A percentile compares a stretch with the other conserved stretches of the same genome.
These are phyloP conservation scores for Tilletia caries DNA, from an alignment of 1,284 basidiomycete species.

Conservation along the genomic window DNA sequence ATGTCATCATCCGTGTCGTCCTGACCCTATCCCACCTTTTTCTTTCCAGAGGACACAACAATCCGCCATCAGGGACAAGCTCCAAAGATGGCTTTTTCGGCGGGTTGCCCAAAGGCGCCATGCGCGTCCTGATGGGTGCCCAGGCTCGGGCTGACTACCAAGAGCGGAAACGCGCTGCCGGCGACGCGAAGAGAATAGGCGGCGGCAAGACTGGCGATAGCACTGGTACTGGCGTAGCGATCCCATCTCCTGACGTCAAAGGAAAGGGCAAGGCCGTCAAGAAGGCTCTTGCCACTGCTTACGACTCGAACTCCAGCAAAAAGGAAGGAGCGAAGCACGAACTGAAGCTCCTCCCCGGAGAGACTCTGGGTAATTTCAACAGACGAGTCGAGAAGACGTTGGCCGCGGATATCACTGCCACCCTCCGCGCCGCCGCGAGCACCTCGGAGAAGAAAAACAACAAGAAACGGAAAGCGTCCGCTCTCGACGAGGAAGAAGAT, in stretches of 20 bases:
- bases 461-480: slow-evolving; percentile 3
- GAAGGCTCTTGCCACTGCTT: neutral
- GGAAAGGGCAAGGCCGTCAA: neutral
- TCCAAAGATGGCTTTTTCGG: neutral
- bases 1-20: neutral
- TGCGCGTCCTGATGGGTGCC: slow-evolving; percentile 7
- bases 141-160: neutral
- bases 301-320: no score
- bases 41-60: neutral
- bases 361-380: slow-evolving; percentile 12
- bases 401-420: neutral
- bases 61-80: neutral
- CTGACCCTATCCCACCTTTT: neutral
- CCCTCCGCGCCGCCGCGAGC: neutral
- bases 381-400: slow-evolving; percentile 5
- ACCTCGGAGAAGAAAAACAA: slow-evolving; percentile 3
- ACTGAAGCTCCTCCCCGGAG: neutral
- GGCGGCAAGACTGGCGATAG: neutral
- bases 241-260: neutral
- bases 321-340: neutral
- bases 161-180: neutral
- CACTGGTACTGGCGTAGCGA: neutral
- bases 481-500: neutral
- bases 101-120: neutral
- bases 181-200: neutral